Percentiles rank a stretch among this genome's conserved stretches.
phyloP scores from a whole-genome alignment of 179 eudicot genomes.

The Drosera spatulata region DNA sequence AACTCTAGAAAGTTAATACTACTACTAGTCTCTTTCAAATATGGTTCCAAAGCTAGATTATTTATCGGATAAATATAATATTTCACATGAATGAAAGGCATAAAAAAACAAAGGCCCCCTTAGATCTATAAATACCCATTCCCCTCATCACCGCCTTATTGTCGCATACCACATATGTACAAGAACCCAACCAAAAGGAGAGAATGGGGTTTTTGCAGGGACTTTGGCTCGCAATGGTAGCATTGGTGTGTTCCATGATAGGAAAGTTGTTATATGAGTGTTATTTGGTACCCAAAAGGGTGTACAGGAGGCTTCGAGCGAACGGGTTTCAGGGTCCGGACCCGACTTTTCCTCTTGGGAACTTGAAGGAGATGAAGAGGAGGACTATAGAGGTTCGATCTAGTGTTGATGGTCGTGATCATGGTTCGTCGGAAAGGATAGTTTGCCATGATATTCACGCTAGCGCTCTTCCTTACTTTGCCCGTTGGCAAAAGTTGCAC shows the following conservation, averaged over 20 bases:
- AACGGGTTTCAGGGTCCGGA: conserved; percentile 64
- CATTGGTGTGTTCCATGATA: conserved; percentile 10
- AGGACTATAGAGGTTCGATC: conserved; percentile 3
- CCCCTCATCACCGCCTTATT: too few relatives aligned
- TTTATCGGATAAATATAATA: too few relatives aligned
- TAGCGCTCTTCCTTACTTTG: conserved; percentile 62
- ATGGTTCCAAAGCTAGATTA: too few relatives aligned
- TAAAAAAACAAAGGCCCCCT: too few relatives aligned
- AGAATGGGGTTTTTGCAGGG: neutral
- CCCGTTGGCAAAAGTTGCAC: conserved; percentile 59
- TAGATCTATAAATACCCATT: too few relatives aligned
- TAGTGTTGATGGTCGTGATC: neutral
- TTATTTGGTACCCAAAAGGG: conserved; percentile 34
- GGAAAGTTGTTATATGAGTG: conserved; percentile 35
- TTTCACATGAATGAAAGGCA: too few relatives aligned
- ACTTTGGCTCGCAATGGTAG: neutral
- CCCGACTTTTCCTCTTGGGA: conserved; percentile 76
- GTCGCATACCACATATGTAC: too few relatives aligned
- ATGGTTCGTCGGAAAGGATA: conserved; percentile 2
- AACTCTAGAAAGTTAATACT: too few relatives aligned
- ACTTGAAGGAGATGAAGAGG: conserved; percentile 41
- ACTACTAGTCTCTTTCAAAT: too few relatives aligned
- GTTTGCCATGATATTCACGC: conserved; percentile 59
- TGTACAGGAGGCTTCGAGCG: conserved; percentile 25
- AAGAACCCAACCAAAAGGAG: too few relatives aligned